Conservation (phyloP, 306 rosid genomes). For the Prosopis cineraria region DNA sequence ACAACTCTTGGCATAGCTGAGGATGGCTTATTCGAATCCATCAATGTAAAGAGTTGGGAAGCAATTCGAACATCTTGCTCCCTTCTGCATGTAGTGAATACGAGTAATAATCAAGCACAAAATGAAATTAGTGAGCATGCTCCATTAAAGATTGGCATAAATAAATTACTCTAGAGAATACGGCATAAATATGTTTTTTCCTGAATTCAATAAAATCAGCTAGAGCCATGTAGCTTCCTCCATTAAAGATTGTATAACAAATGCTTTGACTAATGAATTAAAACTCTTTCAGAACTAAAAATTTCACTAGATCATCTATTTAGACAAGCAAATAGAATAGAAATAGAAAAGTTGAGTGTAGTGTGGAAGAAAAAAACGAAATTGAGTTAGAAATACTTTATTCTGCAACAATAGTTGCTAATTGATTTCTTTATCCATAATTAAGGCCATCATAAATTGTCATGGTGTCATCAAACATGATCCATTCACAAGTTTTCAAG, state of each 20-base stretch:
- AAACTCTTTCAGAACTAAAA: neutral
- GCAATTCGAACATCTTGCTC: constrained; percentile 84
- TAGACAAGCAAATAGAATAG: neutral
- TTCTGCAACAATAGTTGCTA: neutral
- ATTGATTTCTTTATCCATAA: neutral
- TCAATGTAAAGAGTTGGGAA: constrained; percentile 68
- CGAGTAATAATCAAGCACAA: neutral
- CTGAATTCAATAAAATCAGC: constrained; percentile 17
- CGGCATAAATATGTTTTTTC: constrained; percentile 18
- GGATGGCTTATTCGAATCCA: constrained; percentile 71
- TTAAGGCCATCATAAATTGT: neutral
- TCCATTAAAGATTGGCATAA: too few relatives aligned
- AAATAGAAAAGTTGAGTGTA: too few relatives aligned
- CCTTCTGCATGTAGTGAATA: constrained; percentile 58
- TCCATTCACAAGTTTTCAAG: neutral
- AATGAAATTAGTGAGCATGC: neutral
- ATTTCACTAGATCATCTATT: neutral
- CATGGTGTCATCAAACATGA: neutral
- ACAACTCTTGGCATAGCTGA: constrained; percentile 59
- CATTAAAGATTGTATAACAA: constrained; percentile 13
- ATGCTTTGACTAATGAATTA: neutral
- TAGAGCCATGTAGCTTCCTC: constrained; percentile 17
- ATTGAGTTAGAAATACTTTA: neutral
- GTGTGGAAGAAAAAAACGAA: too few relatives aligned
- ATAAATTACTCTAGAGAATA: too few relatives aligned